Evolutionary conservation across 1,139 yeast species (phyloP).

Genomic region (Geotrichum phurueaensis): DNA sequence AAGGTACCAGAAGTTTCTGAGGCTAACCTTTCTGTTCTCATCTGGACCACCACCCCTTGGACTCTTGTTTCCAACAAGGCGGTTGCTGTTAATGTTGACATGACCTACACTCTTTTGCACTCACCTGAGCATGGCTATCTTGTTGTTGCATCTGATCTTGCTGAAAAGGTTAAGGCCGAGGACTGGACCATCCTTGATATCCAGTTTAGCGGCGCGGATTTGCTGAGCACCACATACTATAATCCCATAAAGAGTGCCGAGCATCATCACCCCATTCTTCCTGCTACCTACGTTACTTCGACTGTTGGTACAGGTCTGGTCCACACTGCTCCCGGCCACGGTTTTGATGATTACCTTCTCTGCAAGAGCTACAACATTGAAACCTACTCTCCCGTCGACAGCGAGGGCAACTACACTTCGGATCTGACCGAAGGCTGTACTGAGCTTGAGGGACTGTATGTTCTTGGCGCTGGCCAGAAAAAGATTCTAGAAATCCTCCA

Average conservation of each 20-base stretch:
- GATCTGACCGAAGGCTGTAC: slow-evolving; percentile 45
- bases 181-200: slow-evolving; percentile 15
- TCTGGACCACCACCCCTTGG: slow-evolving; percentile 99
- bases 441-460: slow-evolving; percentile 51
- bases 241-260: slow-evolving; percentile 38
- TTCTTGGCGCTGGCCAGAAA: slow-evolving; percentile 53
- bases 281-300: slow-evolving; percentile 77
- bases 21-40: slow-evolving; percentile 32
- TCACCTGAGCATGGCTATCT: slow-evolving; percentile 32
- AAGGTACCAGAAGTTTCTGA: slow-evolving; percentile 1
- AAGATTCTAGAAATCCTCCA: slow-evolving; percentile 43
- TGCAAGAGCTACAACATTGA: slow-evolving; percentile 54
- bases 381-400: slow-evolving; percentile 74
- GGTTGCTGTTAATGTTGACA: slow-evolving; percentile 58
- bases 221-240: slow-evolving; percentile 45
- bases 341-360: slow-evolving; percentile 81
- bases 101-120: slow-evolving; percentile 50
- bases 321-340: slow-evolving; percentile 97
- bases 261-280: slow-evolving; percentile 51
- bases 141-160: slow-evolving; percentile 31
- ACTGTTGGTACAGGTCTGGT: slow-evolving; percentile 91
- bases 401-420: slow-evolving; percentile 56
- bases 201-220: slow-evolving; percentile 41
- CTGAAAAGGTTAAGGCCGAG: slow-evolving; percentile 17
- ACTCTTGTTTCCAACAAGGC: slow-evolving; percentile 86